Conservation (phyloP, 2,329 filamentous ascomycete genomes). For the Colletotrichum acutatum region DNA sequence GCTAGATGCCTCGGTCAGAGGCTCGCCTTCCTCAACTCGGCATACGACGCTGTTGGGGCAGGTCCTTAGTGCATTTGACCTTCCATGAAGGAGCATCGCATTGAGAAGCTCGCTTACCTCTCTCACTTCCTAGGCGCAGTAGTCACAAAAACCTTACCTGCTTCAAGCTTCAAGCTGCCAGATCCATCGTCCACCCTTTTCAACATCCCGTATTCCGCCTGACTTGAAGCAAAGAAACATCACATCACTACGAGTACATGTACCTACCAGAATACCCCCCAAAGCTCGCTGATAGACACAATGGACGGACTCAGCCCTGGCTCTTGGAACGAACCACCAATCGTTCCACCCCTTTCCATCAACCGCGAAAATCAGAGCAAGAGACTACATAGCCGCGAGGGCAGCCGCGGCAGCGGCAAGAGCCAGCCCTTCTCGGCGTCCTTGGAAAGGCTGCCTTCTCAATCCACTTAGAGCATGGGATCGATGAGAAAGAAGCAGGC, state of each 20-base stretch:
- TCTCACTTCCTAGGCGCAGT: neutral
- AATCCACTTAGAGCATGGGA: neutral
- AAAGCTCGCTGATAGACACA: neutral
- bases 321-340: too few relatives aligned
- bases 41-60: neutral
- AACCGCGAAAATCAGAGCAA: too few relatives aligned
- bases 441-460: neutral
- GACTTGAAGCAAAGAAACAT: neutral
- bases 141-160: neutral
- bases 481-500: neutral
- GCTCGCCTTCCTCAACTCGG: neutral
- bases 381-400: too few relatives aligned
- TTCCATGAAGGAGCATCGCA: neutral
- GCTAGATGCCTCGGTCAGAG: neutral
- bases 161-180: neutral
- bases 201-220: neutral
- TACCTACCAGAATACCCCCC: neutral
- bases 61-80: neutral
- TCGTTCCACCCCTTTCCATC: too few relatives aligned
- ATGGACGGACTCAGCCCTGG: neutral
- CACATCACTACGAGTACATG: neutral
- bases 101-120: neutral
- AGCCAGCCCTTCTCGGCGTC: neutral
- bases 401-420: too few relatives aligned
- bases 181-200: neutral